Evolutionary conservation across 768 basidiomycete genomes (phyloP).

Genomic region (Lyophyllum decastes): DNA sequence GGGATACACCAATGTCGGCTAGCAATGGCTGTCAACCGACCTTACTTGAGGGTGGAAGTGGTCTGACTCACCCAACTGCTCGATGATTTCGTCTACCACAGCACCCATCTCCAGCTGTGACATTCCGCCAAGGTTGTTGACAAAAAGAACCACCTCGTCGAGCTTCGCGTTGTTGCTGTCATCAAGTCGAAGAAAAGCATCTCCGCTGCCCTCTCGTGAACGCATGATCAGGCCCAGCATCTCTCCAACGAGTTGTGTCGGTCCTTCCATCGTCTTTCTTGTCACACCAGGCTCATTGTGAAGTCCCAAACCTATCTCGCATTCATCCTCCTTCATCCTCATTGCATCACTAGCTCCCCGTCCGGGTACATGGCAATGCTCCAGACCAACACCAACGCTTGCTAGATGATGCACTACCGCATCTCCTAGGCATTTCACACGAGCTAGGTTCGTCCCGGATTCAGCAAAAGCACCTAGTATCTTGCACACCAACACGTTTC

Average conservation of each 20-base stretch:
- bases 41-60: not conserved
- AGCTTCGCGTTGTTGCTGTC: slow-evolving; percentile 22
- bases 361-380: slow-evolving; percentile 62
- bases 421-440: slow-evolving; percentile 35
- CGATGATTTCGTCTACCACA: slow-evolving; percentile 42
- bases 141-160: slow-evolving; percentile 51
- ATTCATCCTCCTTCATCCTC: slow-evolving; percentile 26
- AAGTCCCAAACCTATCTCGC: slow-evolving; percentile 54
- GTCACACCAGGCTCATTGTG: slow-evolving; percentile 54
- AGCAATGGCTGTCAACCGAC: not conserved
- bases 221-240: slow-evolving; percentile 37
- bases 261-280: slow-evolving; percentile 37
- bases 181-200: slow-evolving; percentile 15
- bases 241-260: slow-evolving; percentile 26
- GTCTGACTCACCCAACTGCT: slow-evolving; percentile 43
- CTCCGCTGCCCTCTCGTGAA: slow-evolving; percentile 42
- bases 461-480: slow-evolving; percentile 53
- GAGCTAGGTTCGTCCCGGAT: slow-evolving; percentile 33
- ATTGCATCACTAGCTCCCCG: slow-evolving; percentile 19
- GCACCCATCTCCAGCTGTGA: slow-evolving; percentile 55
- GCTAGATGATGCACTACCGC: slow-evolving; percentile 31
- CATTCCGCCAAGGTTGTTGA: slow-evolving; percentile 59
- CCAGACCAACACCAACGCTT: slow-evolving; percentile 45
- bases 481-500: slow-evolving; percentile 56
- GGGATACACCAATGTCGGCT: slow-evolving; percentile 34